Evolutionary conservation across 495 filamentous ascomycete genomes (phyloP).

Genomic region (Xylaria cubensis): DNA sequence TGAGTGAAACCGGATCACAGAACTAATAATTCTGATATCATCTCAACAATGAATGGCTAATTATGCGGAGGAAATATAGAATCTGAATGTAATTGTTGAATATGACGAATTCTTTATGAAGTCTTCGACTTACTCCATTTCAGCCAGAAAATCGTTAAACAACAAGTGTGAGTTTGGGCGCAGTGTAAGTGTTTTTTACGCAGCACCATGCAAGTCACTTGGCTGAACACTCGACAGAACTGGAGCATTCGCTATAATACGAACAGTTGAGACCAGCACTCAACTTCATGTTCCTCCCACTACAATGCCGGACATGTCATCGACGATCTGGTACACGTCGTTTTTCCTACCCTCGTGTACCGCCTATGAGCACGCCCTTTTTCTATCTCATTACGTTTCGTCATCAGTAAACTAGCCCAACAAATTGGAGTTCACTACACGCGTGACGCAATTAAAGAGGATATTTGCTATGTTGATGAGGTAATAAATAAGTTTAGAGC

Average conservation of each 20-base stretch:
- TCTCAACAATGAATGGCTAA: not conserved
- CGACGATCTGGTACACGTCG: constrained; percentile 22
- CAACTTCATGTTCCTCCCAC: too few species aligned
- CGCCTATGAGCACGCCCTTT: not conserved
- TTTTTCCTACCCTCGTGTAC: not conserved
- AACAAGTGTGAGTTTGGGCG: too few species aligned
- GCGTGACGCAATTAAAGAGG: not conserved
- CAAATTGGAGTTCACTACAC: not conserved
- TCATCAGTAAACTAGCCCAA: not conserved
- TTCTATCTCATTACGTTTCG: too few species aligned
- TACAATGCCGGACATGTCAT: too few species aligned
- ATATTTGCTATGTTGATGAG: not conserved
- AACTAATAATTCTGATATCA: not conserved
- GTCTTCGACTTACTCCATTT: not conserved
- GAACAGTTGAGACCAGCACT: too few species aligned
- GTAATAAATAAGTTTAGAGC: not conserved
- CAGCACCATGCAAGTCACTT: too few species aligned
- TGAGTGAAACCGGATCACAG: not conserved
- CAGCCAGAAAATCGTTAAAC: not conserved
- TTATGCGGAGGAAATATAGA: not conserved
- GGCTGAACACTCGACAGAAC: too few species aligned
- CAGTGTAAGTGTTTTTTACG: too few species aligned
- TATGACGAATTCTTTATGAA: not conserved
- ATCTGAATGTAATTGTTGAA: not conserved
- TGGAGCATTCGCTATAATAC: too few species aligned